These are phyloP conservation scores for Rachicladosporium sp. DNA, from an alignment of 2,329 filamentous ascomycete species.

Conservation along the genomic window DNA sequence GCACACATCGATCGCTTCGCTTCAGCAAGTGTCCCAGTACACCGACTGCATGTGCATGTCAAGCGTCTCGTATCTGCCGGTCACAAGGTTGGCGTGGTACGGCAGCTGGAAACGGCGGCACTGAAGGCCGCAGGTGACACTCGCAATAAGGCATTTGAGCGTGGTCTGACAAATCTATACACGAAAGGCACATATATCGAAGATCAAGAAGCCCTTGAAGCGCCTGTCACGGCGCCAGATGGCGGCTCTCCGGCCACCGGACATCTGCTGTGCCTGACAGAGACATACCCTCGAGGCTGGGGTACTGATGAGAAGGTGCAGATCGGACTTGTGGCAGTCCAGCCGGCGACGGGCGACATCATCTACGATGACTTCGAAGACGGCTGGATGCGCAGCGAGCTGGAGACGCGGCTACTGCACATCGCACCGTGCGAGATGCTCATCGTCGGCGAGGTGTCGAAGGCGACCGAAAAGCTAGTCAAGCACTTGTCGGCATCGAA, in stretches of 20 bases:
- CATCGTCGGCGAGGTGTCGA: conserved; percentile 80
- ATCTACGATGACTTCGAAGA: conserved; percentile 95
- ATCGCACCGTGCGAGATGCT: conserved; percentile 93
- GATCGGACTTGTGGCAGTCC: conserved; percentile 83
- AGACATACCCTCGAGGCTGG: conserved; percentile 63
- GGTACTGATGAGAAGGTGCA: conserved; percentile 89
- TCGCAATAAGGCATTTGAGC: conserved; percentile 78
- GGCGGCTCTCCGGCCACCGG: conserved; percentile 51
- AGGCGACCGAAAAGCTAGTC: conserved; percentile 83
- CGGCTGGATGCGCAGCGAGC: conserved; percentile 91
- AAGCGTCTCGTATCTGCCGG: conserved; percentile 86
- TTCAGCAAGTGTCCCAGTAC: conserved; percentile 88
- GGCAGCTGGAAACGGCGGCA: conserved; percentile 89
- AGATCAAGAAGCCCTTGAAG: conserved; percentile 69
- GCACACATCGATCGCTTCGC: conserved; percentile 86
- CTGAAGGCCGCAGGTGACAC: conserved; percentile 94
- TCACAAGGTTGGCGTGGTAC: conserved; percentile 89
- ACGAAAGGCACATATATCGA: conserved; percentile 98
- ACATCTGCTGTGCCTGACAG: conserved; percentile 88
- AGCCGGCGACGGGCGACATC: conserved; percentile 89
- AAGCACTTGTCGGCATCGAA: conserved; percentile 78
- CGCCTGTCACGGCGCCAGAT: conserved; percentile 43
- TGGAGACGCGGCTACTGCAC: conserved; percentile 88
- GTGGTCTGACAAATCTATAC: conserved; percentile 91
- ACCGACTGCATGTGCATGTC: conserved; percentile 82